phyloP scores from a whole-genome alignment of 2,329 filamentous ascomycete species.

The Neopestalotiopsis clavispora region DNA sequence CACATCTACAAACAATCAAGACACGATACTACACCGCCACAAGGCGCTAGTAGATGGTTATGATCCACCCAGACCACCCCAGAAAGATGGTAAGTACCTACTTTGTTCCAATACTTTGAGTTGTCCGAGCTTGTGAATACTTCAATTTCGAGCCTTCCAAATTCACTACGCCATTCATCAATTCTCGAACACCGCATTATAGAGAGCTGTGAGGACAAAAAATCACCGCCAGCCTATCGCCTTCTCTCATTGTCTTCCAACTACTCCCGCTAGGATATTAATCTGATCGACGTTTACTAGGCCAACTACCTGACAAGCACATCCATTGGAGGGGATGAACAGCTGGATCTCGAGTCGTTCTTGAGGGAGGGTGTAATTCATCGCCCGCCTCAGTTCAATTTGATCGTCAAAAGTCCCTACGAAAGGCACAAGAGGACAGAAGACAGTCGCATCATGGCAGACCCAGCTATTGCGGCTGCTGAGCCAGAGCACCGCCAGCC shows the following conservation, averaged over 20 bases:
- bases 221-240: not conserved
- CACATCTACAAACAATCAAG: not conserved
- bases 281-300: conserved; percentile 3
- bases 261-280: not conserved
- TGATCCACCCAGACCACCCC: too few species aligned
- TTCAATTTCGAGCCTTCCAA: not conserved
- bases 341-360: conserved; percentile 1
- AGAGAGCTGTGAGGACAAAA: not conserved
- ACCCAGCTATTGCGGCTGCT: conserved; percentile 16
- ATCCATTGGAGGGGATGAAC: conserved; percentile 2
- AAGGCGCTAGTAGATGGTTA: not conserved
- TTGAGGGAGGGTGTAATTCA: conserved; percentile 14
- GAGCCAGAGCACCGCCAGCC: conserved; percentile 14
- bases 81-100: not conserved
- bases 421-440: not conserved
- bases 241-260: not conserved
- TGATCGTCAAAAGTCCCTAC: conserved; percentile 2
- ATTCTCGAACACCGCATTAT: too few species aligned
- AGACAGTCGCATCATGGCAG: conserved; percentile 18
- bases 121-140: too few species aligned
- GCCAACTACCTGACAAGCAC: not conserved
- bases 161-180: too few species aligned
- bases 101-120: too few species aligned
- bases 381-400: conserved; percentile 1
- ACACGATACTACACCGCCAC: not conserved